Conservation (phyloP, 1,284 basidiomycete species). For the Wallemia mellicola region DNA sequence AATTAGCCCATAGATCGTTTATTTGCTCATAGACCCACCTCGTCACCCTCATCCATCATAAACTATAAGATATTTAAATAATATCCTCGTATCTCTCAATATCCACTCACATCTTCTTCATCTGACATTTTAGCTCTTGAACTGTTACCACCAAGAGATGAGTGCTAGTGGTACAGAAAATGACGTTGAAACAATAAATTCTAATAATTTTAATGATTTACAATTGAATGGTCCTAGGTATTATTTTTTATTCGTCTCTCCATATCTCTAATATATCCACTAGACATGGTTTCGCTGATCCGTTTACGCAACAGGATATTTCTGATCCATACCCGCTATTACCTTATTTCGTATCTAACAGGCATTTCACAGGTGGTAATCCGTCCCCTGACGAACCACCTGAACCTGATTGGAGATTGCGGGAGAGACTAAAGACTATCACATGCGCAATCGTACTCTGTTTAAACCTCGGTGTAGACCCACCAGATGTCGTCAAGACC, state of each 20-base stretch:
- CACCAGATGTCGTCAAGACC: conserved; percentile 89
- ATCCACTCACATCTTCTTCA: background rate
- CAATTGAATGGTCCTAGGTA: background rate
- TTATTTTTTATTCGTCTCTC: background rate
- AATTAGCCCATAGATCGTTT: background rate
- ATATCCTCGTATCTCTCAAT: background rate
- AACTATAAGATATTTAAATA: background rate
- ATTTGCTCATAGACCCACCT: background rate
- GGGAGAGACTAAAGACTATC: conserved; percentile 61
- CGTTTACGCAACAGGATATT: conserved; percentile 1
- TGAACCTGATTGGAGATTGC: conserved; percentile 31
- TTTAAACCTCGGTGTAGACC: conserved; percentile 89
- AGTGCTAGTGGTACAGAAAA: background rate
- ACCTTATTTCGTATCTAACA: conserved; percentile 23
- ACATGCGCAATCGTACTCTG: conserved; percentile 82
- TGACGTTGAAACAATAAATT: background rate
- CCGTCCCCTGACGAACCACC: conserved; percentile 18
- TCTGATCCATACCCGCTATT: conserved; percentile 3
- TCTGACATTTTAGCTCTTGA: background rate
- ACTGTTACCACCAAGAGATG: background rate
- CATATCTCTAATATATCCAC: background rate
- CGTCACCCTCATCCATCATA: background rate
- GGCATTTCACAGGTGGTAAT: conserved; percentile 62
- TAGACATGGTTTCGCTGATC: background rate
- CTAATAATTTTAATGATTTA: background rate